Base-by-base conservation (phyloP, 2,329 filamentous ascomycete species). In the Fusarium caatingaense region DNA sequence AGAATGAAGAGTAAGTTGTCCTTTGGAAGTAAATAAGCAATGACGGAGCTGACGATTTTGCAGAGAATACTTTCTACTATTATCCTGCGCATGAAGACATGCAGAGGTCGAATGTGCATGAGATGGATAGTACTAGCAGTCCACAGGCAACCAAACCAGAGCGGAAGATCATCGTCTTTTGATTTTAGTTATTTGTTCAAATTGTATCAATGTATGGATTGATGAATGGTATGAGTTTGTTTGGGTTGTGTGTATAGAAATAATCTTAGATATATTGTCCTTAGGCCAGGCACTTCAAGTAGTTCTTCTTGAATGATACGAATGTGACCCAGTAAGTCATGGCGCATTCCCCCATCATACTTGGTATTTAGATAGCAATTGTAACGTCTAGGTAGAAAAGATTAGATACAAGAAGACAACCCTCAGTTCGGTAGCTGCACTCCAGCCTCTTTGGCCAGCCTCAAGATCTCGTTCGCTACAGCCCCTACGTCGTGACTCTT, bases 401-500 rank as follows among this genome's bases (percentile, higher is more conserved):
- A 15, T 32, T 32, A 32, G 32, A 51, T 40, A 37, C 21, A 40
- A 11, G 11, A 40, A 37, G 12, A 15, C 27, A 40, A 4, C 13
- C 13, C n/a, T 49, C 27, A 68, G 12, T 69, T 69, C 1, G 47
- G 56, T 12, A 69, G 13, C 12, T 56, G 54, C 3, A 63, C 11
- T 10, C 59, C 54, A 5, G 49, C 51, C 16, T 42, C 42, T 40
- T 56, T 60, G 21, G 76, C 76, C 34, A 80, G 47, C 20, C 72
- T 69, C 28, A 77, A 32, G 4, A 80, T 78, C 16, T 69, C 53
- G 1, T 48, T 55, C 20, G 69, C 62, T 5, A 81, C 71, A 20
- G 65, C 62, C n/a, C 87, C 82, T 5, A 94, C 90, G 78, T 94
- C 92, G 30, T 78, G 80, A 23, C 80, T 82, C 82, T 91, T 92